These are phyloP conservation scores for Hypoxylon sp. DNA, from an alignment of 2,329 filamentous ascomycete genomes.

Conservation along the genomic window DNA sequence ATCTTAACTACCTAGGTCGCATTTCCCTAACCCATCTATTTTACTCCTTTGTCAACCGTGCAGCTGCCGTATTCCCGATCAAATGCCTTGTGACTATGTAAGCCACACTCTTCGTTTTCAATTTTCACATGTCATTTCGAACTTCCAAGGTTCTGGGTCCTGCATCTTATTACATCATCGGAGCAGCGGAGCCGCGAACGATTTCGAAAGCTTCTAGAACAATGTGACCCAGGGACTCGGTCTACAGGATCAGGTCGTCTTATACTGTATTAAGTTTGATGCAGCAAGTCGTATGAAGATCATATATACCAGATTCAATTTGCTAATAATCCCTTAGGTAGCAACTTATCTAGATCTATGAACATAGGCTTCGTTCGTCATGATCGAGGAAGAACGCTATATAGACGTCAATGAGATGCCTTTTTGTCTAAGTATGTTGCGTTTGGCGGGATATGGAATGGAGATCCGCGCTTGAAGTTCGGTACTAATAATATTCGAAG, in stretches of 20 bases:
- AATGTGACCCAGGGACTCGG: slow-evolving; percentile 17
- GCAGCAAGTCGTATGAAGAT: slow-evolving; percentile 7
- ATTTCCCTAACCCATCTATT: neutral
- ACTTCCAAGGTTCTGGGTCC: neutral
- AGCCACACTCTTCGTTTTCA: slow-evolving; percentile 27
- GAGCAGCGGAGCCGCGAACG: slow-evolving; percentile 5
- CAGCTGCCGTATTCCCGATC: neutral
- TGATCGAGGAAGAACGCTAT: slow-evolving; percentile 4
- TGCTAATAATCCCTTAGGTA: too few species aligned
- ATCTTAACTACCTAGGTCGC: neutral
- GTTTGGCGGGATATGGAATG: slow-evolving; percentile 28
- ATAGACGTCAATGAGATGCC: slow-evolving; percentile 1
- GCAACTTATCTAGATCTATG: neutral
- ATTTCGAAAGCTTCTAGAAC: slow-evolving; percentile 32
- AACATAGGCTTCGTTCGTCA: neutral
- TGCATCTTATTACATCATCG: slow-evolving; percentile 35
- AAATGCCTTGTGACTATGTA: slow-evolving; percentile 26
- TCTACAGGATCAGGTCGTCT: slow-evolving; percentile 1
- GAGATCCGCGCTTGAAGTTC: slow-evolving; percentile 34
- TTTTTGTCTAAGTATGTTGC: slow-evolving; percentile 8
- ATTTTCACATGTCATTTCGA: slow-evolving; percentile 40
- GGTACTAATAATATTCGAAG: slow-evolving; percentile 5
- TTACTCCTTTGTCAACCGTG: neutral
- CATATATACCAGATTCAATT: too few species aligned
- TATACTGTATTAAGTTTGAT: neutral